Conservation (phyloP, 78 protist genomes). For the Bodo saltans region DNA sequence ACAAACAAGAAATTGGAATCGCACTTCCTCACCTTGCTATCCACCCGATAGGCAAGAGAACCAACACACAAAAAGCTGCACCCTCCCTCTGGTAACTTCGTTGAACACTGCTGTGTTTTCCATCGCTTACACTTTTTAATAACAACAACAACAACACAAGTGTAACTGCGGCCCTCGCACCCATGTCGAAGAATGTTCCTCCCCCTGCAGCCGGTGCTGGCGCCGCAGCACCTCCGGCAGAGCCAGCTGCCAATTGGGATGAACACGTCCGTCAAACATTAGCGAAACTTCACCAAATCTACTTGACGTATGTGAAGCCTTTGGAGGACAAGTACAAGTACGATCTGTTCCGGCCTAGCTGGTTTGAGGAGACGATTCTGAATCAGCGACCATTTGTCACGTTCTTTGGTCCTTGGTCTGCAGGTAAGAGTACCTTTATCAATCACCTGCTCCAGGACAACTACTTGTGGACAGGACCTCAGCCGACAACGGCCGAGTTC, state of each 20-base stretch:
- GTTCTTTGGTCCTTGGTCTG: slow-evolving; percentile 19
- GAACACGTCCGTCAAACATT: not conserved
- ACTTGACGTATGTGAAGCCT: not conserved
- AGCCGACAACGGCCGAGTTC: slow-evolving; percentile 89
- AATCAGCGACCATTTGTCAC: slow-evolving; percentile 16
- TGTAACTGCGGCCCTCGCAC: no score
- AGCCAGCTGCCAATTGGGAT: slow-evolving; percentile 5
- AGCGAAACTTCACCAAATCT: slow-evolving; percentile 5
- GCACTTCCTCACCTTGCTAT: no score
- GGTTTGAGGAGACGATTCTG: slow-evolving; percentile 12
- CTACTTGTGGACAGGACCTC: slow-evolving; percentile 63
- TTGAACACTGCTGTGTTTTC: no score
- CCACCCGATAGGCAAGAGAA: no score
- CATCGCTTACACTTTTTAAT: no score
- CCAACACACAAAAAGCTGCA: no score
- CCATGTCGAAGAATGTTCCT: no score
- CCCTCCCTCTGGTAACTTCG: no score
- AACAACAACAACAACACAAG: no score
- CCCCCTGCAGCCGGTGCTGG: no score
- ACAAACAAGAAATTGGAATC: no score
- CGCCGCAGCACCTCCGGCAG: no score
- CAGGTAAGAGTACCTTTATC: slow-evolving; percentile 25
- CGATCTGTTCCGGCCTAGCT: slow-evolving; percentile 25
- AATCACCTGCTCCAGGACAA: slow-evolving; percentile 18
- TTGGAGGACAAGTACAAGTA: slow-evolving; percentile 8